A percentile compares a stretch with the other conserved stretches of the same genome.
Conservation (phyloP, 192 early-diverging fungal genomes). For the Backusella liffmaniae region DNA sequence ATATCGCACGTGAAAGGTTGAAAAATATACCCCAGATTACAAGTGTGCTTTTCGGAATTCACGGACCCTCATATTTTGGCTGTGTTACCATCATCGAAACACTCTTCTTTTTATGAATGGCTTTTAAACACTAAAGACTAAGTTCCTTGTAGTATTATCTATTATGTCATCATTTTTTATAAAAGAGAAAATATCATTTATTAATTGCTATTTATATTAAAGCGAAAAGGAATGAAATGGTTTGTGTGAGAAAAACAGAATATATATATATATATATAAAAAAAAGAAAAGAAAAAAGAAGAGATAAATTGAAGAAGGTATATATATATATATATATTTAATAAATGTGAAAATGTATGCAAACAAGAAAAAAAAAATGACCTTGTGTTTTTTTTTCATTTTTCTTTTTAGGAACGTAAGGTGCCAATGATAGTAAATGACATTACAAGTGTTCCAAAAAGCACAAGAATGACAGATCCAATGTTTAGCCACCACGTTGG, state of each 20-base stretch:
- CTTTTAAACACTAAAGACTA: too few species aligned
- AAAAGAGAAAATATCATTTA: not conserved
- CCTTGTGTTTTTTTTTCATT: not conserved
- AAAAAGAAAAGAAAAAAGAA: not conserved
- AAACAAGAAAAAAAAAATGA: not conserved
- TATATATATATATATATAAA: not conserved
- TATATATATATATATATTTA: not conserved
- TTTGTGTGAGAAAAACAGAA: not conserved
- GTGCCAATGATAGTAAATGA: constrained; percentile 26
- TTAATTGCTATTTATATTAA: not conserved
- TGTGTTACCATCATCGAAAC: not conserved
- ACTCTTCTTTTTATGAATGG: too few species aligned
- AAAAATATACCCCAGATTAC: not conserved
- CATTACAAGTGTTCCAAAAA: constrained; percentile 51
- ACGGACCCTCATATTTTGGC: not conserved
- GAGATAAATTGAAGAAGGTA: not conserved
- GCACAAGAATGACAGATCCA: constrained; percentile 37
- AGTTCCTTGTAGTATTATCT: not conserved
- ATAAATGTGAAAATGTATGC: not conserved
- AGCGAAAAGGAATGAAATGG: not conserved
- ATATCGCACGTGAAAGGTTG: not conserved
- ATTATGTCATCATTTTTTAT: not conserved
- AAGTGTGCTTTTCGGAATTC: not conserved
- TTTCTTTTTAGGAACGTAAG: not conserved
- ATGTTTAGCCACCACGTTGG: constrained; percentile 38